Base-by-base conservation (phyloP, 2,329 filamentous ascomycete species). In the Elsinoe australis region DNA sequence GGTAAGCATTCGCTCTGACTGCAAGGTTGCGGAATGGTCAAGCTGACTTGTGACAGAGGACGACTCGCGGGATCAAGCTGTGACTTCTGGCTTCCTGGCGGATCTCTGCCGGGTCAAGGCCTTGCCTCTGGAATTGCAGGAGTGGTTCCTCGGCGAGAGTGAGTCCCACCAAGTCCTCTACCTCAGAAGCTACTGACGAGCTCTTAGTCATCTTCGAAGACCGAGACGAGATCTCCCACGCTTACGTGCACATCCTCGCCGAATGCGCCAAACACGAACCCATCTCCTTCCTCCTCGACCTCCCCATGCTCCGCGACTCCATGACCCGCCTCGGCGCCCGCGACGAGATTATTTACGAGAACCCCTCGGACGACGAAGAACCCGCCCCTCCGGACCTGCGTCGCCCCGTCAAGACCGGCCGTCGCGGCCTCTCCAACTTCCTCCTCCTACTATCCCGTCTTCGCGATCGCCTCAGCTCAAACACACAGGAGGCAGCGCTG, bases 101-200 rank as follows among this genome's bases (percentile, higher is more conserved):
- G 61, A 65, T 31, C 57, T 71, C 12, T 67, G 69, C 35, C 58
- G 56, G 4, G 53, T 59, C 10, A 59, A 63, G 29, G 52, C 60
- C 3, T 54, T 73, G 3, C 67, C 69, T 2, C 54, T 57, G 21
- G 63, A 64, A 24, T 44, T 71, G 4, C 58, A 66, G 4, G 54
- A 55, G 3, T 74, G 71, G 71, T 67, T 72, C 53, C 58, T 68
- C 8, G 58, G 64, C 5, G 61, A 68, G 52, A 24, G 47, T 48
- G 26, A 7, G 45, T 28, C 3, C 17, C 10, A n/a, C n/a, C n/a
- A n/a, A n/a, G n/a, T n/a, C n/a, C n/a, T n/a, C n/a, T n/a, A n/a
- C n/a, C n/a, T n/a, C n/a, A n/a, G n/a, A n/a, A n/a, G n/a, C n/a
- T n/a, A n/a, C n/a, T n/a, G n/a, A n/a, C n/a, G n/a, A n/a, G n/a